Percentiles rank a stretch among this genome's conserved stretches.
These are phyloP conservation scores for Ceratocystiopsis brevicomis DNA, from an alignment of 2,329 filamentous ascomycete genomes.

Conservation along the genomic window DNA sequence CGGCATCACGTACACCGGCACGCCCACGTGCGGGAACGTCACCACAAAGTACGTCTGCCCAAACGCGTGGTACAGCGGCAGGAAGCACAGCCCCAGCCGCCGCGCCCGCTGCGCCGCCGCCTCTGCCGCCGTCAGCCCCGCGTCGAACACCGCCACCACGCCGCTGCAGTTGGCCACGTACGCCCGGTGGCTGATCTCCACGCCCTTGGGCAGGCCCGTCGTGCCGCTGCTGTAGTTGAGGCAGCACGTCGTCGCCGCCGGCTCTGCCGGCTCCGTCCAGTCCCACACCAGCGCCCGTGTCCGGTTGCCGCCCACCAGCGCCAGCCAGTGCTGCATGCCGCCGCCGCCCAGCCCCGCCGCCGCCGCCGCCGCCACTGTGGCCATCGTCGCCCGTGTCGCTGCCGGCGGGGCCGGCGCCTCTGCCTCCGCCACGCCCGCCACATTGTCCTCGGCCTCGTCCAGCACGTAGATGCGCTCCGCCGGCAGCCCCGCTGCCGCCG, in stretches of 20 bases:
- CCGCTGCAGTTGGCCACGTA: constrained; percentile 54
- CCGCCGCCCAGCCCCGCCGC: constrained; percentile 5
- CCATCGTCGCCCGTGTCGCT: no score
- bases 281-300: constrained; percentile 35
- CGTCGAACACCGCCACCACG: constrained; percentile 25
- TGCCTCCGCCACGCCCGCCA: constrained; percentile 8
- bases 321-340: constrained; percentile 38
- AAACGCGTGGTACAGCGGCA: constrained; percentile 62
- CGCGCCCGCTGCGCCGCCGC: constrained; percentile 21
- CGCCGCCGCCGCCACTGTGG: background rate
- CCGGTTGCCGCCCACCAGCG: constrained; percentile 30
- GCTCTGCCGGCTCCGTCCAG: constrained; percentile 39
- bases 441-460: constrained; percentile 29
- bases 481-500: constrained; percentile 34
- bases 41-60: constrained; percentile 54
- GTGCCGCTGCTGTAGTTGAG: constrained; percentile 69
- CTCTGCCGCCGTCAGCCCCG: constrained; percentile 23
- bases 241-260: constrained; percentile 37
- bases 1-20: constrained; percentile 60
- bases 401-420: background rate
- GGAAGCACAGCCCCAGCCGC: constrained; percentile 39
- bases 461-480: constrained; percentile 43
- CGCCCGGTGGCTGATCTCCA: constrained; percentile 61
- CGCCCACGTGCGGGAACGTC: constrained; percentile 31
- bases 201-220: constrained; percentile 69